Conservation (phyloP, 257 asterid species). For the Lantana camara region DNA sequence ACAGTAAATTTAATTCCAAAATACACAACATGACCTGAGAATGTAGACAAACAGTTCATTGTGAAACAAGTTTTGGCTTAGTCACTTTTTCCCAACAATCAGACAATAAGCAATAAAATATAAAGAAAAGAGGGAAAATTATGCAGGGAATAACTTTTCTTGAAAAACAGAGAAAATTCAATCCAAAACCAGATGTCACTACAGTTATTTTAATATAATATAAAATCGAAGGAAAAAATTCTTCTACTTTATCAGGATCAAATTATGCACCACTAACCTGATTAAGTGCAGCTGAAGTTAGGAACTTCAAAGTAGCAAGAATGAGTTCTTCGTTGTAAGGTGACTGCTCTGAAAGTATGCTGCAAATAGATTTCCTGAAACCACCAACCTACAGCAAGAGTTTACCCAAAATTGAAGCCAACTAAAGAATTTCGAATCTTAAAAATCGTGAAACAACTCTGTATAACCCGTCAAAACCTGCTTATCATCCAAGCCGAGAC, state of each 20-base stretch:
- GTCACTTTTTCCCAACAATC: too few relatives aligned
- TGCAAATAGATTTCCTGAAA: conserved; percentile 56
- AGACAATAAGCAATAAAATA: neutral
- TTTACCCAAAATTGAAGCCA: conserved; percentile 28
- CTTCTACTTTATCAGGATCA: conserved; percentile 5
- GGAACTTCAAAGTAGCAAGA: conserved; percentile 61
- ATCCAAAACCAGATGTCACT: neutral
- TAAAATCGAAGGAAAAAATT: conserved; percentile 5
- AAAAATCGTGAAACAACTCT: conserved; percentile 22
- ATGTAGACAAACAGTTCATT: too few relatives aligned
- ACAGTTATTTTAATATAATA: neutral
- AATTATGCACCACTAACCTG: conserved; percentile 60
- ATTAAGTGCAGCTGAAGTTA: conserved; percentile 69
- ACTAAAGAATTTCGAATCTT: conserved; percentile 15
- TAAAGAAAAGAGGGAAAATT: conserved; percentile 4
- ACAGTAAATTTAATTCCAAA: too few relatives aligned
- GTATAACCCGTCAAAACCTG: conserved; percentile 59
- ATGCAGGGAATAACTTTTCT: neutral
- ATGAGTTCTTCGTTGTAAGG: conserved; percentile 63
- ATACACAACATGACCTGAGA: too few relatives aligned
- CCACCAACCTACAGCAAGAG: conserved; percentile 56
- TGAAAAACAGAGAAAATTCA: conserved; percentile 2
- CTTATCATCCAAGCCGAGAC: conserved; percentile 81
- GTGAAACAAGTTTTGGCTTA: too few relatives aligned
- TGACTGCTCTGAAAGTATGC: conserved; percentile 63